A percentile compares a stretch with the other conserved stretches of the same genome.
Conservation (phyloP, 805 yeast genomes). For the Suhomyces pyralidae region DNA sequence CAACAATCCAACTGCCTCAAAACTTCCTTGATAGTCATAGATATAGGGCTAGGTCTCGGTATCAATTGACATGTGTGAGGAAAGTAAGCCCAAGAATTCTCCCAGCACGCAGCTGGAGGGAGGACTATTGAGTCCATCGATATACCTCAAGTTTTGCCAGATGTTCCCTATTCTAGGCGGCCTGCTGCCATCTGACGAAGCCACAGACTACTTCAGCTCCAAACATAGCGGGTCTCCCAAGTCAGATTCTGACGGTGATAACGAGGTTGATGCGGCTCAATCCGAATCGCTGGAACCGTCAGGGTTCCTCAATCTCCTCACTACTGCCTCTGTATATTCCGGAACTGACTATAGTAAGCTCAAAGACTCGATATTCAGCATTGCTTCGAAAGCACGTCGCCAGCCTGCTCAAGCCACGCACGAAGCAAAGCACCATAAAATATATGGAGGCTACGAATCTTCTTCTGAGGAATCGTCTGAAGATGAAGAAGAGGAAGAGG, state of each 20-base stretch:
- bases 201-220: neutral
- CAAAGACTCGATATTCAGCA: neutral
- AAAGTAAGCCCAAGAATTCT: neutral
- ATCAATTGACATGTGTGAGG: neutral
- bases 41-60: neutral
- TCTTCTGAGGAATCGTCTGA: neutral
- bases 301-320: conserved; percentile 25
- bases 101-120: neutral
- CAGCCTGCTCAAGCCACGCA: neutral
- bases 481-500: neutral
- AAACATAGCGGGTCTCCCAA: neutral
- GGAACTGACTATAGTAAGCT: conserved; percentile 13
- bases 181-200: neutral
- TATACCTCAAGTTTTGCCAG: conserved; percentile 5
- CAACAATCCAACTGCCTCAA: neutral
- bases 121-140: conserved; percentile 2
- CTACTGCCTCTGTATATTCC: conserved; percentile 29
- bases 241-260: conserved; percentile 9
- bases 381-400: neutral
- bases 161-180: neutral
- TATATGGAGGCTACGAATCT: conserved; percentile 2
- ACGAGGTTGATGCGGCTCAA: conserved; percentile 29
- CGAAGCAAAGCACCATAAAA: neutral
- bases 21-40: neutral
- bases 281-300: conserved; percentile 23